Base-by-base conservation (phyloP, 2,329 filamentous ascomycete genomes). In the Didymella pomorum region DNA sequence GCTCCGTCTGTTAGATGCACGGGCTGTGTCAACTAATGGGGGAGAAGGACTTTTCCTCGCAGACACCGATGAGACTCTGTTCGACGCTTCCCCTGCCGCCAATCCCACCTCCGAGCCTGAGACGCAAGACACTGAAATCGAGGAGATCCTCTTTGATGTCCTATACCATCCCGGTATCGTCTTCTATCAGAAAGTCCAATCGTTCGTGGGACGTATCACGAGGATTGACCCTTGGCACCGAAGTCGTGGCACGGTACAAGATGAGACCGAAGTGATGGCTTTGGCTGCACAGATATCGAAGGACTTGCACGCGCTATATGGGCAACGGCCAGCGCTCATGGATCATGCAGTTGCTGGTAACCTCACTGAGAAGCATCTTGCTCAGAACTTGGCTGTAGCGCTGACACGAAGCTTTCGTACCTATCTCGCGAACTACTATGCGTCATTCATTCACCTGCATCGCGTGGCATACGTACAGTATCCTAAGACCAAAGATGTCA, bases 171-270 rank as follows among this genome's bases (percentile, higher is more conserved):
- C 83, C 0, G 83, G 83, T 0, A 80, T 85, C 20, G 74, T 83
- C 2, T 86, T 87, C 68, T 86, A 84, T 62, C 83, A 86, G 53
- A 83, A 85, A 59, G 82, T 86, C 0, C 84, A 84, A 66, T 83
- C 80, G 31, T 85, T 86, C 66, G 84, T 85, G 75, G 84, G 84
- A 2, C 78, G 82, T 5, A 85, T 86, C 46, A 83, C 83, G 7
- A 80, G 81, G 54, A 85, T 86, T 52, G 83, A 86, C 54, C 83
- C 79, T 0, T 86, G 83, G 82, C 83, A 86, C 66, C 80, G 84
- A 11, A 79, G 79, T 23, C 79, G 84, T 8, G 83, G 83, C 4
- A 86, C 83, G 0, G 84, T 86, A 10, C 79, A 84, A 48, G 84
- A 86, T 64, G 83, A 86, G 71, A 85, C 81, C 1, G 83, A 86